These are phyloP conservation scores for Diaporthe sp. DNA, from an alignment of 2,329 filamentous ascomycete genomes.

Conservation along the genomic window DNA sequence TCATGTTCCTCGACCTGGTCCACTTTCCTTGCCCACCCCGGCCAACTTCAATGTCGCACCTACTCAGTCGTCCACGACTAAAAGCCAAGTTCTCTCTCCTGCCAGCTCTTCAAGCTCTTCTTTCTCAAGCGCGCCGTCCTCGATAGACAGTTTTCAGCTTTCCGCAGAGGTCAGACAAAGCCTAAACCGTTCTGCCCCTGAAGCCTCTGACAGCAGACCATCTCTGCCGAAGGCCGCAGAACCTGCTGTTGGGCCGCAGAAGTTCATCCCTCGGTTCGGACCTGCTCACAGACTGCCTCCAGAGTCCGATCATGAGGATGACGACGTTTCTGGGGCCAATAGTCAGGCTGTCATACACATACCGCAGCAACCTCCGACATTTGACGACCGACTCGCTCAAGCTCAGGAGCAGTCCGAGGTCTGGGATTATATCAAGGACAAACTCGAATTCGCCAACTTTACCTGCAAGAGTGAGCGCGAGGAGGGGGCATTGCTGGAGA, in stretches of 20 bases:
- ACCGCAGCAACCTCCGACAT: not conserved
- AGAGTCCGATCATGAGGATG: not conserved
- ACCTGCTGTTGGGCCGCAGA: not conserved
- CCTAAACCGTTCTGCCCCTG: not conserved
- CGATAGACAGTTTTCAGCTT: not conserved
- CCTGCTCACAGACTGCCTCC: slow-evolving; percentile 1
- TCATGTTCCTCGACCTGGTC: not conserved
- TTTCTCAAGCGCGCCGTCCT: not conserved
- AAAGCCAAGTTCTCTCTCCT: not conserved
- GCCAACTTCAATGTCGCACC: not conserved
- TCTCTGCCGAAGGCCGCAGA: not conserved
- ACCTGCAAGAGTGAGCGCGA: not conserved
- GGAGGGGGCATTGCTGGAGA: not conserved
- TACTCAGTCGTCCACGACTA: not conserved
- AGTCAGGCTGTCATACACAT: not conserved
- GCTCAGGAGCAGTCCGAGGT: not conserved
- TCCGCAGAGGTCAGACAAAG: not conserved
- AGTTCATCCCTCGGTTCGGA: not conserved
- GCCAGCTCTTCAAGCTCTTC: not conserved
- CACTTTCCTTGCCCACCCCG: not conserved
- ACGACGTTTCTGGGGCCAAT: not conserved
- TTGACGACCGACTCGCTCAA: not conserved
- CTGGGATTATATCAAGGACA: not conserved
- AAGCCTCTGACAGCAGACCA: not conserved
- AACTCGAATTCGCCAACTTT: not conserved